These are phyloP conservation scores for Ogataea hybrid DNA, from an alignment of 1,139 yeast genomes.

Conservation along the genomic window DNA sequence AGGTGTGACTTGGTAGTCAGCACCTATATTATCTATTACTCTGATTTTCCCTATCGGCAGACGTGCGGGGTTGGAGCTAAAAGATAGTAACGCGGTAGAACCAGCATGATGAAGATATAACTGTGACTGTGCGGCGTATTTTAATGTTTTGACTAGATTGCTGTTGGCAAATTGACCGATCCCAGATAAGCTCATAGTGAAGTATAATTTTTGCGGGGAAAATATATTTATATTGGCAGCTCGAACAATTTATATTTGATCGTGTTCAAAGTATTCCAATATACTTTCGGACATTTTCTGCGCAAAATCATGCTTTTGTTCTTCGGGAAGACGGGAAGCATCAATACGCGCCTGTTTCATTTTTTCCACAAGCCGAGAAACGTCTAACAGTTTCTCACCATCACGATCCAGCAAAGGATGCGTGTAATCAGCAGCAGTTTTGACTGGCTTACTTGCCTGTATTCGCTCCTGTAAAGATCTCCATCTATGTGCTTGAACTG, in stretches of 20 bases:
- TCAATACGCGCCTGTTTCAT: slow-evolving; percentile 24
- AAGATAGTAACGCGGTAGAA: slow-evolving; percentile 36
- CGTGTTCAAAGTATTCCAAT: slow-evolving; percentile 30
- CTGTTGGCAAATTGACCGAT: slow-evolving; percentile 16
- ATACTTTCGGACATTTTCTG: slow-evolving; percentile 23
- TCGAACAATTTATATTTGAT: neutral
- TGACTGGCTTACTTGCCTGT: no score
- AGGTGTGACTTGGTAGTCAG: slow-evolving; percentile 13
- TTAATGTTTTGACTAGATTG: slow-evolving; percentile 19
- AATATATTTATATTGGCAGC: neutral
- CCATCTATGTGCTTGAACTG: slow-evolving; percentile 11
- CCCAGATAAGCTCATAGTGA: slow-evolving; percentile 4
- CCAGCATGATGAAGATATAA: slow-evolving; percentile 31
- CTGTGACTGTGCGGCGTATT: slow-evolving; percentile 27
- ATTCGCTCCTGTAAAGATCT: slow-evolving; percentile 10
- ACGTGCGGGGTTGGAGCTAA: slow-evolving; percentile 37
- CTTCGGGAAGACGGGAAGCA: slow-evolving; percentile 22
- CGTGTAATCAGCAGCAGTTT: neutral
- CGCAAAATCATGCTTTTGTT: neutral
- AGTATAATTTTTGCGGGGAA: slow-evolving; percentile 4
- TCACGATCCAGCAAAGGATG: slow-evolving; percentile 3
- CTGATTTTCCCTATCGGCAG: slow-evolving; percentile 29
- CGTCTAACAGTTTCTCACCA: neutral
- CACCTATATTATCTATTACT: slow-evolving; percentile 4
- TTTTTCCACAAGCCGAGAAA: slow-evolving; percentile 1